Percentiles rank a stretch among this genome's conserved stretches.
phyloP scores from a whole-genome alignment of 2,329 filamentous ascomycete species.

The Aspergillus pseudoterreus region DNA sequence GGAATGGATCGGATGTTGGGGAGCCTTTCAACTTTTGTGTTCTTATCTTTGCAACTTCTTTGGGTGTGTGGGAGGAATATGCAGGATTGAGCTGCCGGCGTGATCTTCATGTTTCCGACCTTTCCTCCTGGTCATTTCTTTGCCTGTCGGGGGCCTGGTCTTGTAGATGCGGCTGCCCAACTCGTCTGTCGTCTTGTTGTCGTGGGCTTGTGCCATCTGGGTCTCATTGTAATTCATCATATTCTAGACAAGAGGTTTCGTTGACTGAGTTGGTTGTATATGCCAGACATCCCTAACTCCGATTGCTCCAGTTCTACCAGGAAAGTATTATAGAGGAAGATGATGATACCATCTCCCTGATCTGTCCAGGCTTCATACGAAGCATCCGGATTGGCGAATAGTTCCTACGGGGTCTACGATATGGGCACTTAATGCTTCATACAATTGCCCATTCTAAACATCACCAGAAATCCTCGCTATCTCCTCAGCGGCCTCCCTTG shows the following conservation, averaged over 20 bases:
- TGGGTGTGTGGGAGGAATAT: conserved; percentile 26
- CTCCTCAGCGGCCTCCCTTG: neutral
- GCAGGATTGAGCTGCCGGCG: conserved; percentile 23
- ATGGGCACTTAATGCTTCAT: too few relatives aligned
- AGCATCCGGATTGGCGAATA: too few relatives aligned
- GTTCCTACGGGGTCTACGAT: too few relatives aligned
- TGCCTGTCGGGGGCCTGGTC: conserved; percentile 1
- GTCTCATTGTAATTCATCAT: conserved; percentile 11
- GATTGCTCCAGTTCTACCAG: too few relatives aligned
- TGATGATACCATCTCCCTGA: too few relatives aligned
- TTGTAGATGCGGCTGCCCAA: conserved; percentile 11
- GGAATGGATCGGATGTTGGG: conserved; percentile 8
- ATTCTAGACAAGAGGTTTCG: conserved; percentile 12
- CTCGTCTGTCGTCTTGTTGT: conserved; percentile 6
- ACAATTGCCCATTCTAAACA: neutral
- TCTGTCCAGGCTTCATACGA: too few relatives aligned
- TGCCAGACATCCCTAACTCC: too few relatives aligned
- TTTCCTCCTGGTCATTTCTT: conserved; percentile 15
- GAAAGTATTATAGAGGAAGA: too few relatives aligned
- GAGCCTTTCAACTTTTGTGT: conserved; percentile 23
- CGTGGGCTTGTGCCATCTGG: conserved; percentile 6
- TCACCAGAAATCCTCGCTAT: neutral
- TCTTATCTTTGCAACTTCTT: conserved; percentile 23
- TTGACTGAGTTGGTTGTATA: too few relatives aligned
- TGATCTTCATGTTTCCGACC: conserved; percentile 24